Percentiles rank a stretch among this genome's conserved stretches.
These are phyloP conservation scores for Hypomyces rosellus DNA, from an alignment of 2,329 filamentous ascomycete genomes.

Conservation along the genomic window DNA sequence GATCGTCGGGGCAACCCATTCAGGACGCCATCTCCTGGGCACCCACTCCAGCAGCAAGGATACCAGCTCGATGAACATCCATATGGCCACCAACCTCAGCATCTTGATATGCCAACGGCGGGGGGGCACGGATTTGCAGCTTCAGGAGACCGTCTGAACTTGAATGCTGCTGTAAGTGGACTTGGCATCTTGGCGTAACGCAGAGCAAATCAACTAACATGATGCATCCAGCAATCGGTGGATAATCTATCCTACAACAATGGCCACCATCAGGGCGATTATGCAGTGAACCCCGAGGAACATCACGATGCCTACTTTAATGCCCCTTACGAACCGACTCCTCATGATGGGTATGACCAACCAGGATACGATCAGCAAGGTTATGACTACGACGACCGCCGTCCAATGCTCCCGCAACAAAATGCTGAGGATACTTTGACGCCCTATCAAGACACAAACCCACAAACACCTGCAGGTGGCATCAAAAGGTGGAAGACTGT, in stretches of 20 bases:
- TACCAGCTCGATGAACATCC: slow-evolving; percentile 80
- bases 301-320: slow-evolving; percentile 86
- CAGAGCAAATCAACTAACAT: neutral
- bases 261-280: slow-evolving; percentile 52
- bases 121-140: slow-evolving; percentile 40
- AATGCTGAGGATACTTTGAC: slow-evolving; percentile 33
- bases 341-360: slow-evolving; percentile 31
- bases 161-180: slow-evolving; percentile 73
- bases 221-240: slow-evolving; percentile 40
- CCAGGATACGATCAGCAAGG: slow-evolving; percentile 38
- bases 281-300: slow-evolving; percentile 72
- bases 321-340: slow-evolving; percentile 69
- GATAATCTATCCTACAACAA: slow-evolving; percentile 45
- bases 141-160: slow-evolving; percentile 68
- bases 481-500: slow-evolving; percentile 96
- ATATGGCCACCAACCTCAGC: slow-evolving; percentile 45
- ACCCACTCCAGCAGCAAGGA: slow-evolving; percentile 62
- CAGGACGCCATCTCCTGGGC: slow-evolving; percentile 70
- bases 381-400: slow-evolving; percentile 64
- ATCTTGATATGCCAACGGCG: slow-evolving; percentile 24
- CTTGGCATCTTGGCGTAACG: neutral
- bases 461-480: slow-evolving; percentile 33
- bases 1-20: slow-evolving; percentile 43
- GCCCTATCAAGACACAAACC: slow-evolving; percentile 38
- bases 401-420: slow-evolving; percentile 68